phyloP scores from a whole-genome alignment of 1,139 yeast genomes.

The Suhomyces taliae region DNA sequence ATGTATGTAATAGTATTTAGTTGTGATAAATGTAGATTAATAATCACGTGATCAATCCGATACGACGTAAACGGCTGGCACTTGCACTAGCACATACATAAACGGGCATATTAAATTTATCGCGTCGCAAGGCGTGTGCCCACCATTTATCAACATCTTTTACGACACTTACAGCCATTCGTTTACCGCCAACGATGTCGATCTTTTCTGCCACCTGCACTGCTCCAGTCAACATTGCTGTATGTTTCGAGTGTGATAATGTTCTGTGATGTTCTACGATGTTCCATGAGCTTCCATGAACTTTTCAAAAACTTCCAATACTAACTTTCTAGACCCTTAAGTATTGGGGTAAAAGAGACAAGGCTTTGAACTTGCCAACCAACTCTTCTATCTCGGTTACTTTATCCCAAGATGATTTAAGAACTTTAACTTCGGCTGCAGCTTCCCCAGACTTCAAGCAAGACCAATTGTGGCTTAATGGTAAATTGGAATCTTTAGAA shows the following conservation, averaged over 20 bases:
- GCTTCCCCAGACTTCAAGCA: slow-evolving; percentile 55
- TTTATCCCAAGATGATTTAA: slow-evolving; percentile 80
- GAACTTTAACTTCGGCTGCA: slow-evolving; percentile 88
- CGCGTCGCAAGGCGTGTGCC: slow-evolving; percentile 1
- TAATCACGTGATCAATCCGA: background rate
- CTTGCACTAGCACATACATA: too few species aligned
- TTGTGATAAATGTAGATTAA: background rate
- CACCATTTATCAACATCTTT: slow-evolving; percentile 3
- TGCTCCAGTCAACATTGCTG: slow-evolving; percentile 97
- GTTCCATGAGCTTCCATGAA: background rate
- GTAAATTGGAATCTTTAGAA: slow-evolving; percentile 61
- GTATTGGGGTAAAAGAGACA: slow-evolving; percentile 98
- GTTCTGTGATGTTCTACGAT: background rate
- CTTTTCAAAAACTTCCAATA: slow-evolving; percentile 6
- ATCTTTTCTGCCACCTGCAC: slow-evolving; percentile 78
- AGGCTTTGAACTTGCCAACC: slow-evolving; percentile 83
- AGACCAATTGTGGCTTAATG: slow-evolving; percentile 84
- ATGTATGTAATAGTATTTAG: slow-evolving; percentile 11
- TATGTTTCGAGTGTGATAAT: slow-evolving; percentile 33
- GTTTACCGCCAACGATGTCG: slow-evolving; percentile 28
- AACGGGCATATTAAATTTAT: background rate
- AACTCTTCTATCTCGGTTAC: slow-evolving; percentile 95
- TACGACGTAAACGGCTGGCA: too few species aligned
- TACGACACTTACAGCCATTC: background rate
- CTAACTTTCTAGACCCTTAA: slow-evolving; percentile 66